These are phyloP conservation scores for Exobasidium rhododendri DNA, from an alignment of 1,284 basidiomycete species.

Conservation along the genomic window DNA sequence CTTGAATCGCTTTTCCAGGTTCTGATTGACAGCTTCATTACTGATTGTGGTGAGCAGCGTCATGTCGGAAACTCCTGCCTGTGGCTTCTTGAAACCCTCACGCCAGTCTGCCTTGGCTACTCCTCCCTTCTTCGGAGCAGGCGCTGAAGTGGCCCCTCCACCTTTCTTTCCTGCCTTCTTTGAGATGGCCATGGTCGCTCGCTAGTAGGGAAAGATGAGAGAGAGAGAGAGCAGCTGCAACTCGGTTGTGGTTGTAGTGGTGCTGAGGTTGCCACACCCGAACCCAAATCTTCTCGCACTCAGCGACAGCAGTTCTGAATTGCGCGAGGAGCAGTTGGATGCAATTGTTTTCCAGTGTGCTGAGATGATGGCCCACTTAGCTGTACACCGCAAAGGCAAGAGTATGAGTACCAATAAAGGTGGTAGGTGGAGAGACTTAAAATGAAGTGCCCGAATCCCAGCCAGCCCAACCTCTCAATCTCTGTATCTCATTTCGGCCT, in stretches of 20 bases:
- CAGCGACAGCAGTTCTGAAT: too few species aligned
- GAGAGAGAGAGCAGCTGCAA: background rate
- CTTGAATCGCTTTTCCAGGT: constrained; percentile 90
- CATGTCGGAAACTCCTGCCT: constrained; percentile 95
- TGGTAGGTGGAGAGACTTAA: too few species aligned
- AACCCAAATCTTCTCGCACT: too few species aligned
- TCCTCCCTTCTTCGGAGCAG: constrained; percentile 42
- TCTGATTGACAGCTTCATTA: constrained; percentile 97
- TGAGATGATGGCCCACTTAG: too few species aligned
- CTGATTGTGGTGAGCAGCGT: constrained; percentile 94
- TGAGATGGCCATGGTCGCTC: constrained; percentile 49
- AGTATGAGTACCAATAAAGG: too few species aligned
- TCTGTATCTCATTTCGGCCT: too few species aligned
- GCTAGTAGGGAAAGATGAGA: background rate
- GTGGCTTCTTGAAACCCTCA: constrained; percentile 54
- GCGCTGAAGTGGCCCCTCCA: constrained; percentile 28
- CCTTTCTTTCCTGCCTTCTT: constrained; percentile 50
- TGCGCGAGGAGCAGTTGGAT: too few species aligned
- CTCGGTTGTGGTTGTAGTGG: background rate
- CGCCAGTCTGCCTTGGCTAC: constrained; percentile 54
- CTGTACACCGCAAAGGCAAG: too few species aligned
- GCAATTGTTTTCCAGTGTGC: too few species aligned
- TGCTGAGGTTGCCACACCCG: too few species aligned
- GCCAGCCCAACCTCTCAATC: too few species aligned
- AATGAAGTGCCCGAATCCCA: too few species aligned